Conservation (phyloP, 495 filamentous ascomycete genomes). For the Penicillium daleae region DNA sequence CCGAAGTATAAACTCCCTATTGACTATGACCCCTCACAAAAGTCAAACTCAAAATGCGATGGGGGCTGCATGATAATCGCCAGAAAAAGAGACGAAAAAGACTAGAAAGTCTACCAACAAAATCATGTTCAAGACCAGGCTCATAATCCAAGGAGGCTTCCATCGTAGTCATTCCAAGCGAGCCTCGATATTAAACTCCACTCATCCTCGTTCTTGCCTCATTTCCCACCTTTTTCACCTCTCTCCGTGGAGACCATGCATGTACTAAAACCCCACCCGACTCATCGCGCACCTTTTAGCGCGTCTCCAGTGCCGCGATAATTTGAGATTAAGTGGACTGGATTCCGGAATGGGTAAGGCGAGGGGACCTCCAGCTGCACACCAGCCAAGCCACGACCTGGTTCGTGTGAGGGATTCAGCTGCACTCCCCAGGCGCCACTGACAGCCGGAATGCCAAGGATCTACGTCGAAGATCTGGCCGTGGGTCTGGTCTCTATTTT, state of each 20-base stretch:
- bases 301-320: neutral
- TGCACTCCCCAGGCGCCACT: constrained; percentile 39
- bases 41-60: constrained; percentile 1
- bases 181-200: neutral
- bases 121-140: too few relatives aligned
- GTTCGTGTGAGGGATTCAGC: constrained; percentile 35
- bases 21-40: neutral
- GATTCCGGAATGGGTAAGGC: neutral
- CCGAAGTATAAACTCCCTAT: neutral
- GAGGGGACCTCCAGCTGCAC: constrained; percentile 18
- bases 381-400: constrained; percentile 23
- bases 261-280: neutral
- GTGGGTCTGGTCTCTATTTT: neutral
- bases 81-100: neutral
- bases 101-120: too few relatives aligned
- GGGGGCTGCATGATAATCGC: neutral
- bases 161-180: neutral
- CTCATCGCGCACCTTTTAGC: neutral
- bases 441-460: constrained; percentile 1
- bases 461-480: neutral
- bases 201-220: neutral
- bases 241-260: neutral
- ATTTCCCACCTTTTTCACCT: neutral
- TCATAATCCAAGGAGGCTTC: neutral
- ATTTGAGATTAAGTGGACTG: neutral